These are phyloP conservation scores for Pichia sp. DNA, from an alignment of 1,139 yeast genomes.

Conservation along the genomic window DNA sequence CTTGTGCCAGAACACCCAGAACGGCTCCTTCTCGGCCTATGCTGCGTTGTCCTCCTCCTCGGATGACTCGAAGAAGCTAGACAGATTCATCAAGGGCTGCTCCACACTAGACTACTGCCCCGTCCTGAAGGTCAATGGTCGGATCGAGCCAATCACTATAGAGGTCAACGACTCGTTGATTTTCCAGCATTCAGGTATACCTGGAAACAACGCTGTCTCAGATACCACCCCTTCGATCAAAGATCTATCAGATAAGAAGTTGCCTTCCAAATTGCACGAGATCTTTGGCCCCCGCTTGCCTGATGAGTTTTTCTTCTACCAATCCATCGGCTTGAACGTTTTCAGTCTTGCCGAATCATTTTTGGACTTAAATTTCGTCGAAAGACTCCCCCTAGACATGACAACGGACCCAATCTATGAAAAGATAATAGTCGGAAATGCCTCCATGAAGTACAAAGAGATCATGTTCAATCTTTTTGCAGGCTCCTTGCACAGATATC, in stretches of 20 bases:
- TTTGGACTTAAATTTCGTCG: slow-evolving; percentile 57
- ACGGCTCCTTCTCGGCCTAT: background rate
- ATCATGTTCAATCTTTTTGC: slow-evolving; percentile 65
- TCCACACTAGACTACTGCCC: slow-evolving; percentile 60
- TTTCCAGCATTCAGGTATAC: slow-evolving; percentile 1
- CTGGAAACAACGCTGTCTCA: background rate
- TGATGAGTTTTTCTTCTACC: slow-evolving; percentile 78
- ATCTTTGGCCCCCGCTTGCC: slow-evolving; percentile 84
- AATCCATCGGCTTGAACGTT: slow-evolving; percentile 70
- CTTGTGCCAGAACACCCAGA: slow-evolving; percentile 1
- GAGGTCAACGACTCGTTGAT: slow-evolving; percentile 19
- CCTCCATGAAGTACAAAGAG: slow-evolving; percentile 49
- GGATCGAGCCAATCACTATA: slow-evolving; percentile 51
- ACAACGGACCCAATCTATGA: slow-evolving; percentile 55
- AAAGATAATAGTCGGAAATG: slow-evolving; percentile 44
- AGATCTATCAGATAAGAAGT: slow-evolving; percentile 19
- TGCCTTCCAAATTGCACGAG: slow-evolving; percentile 80
- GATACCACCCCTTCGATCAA: slow-evolving; percentile 9
- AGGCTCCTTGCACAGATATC: slow-evolving; percentile 75
- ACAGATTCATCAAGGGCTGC: slow-evolving; percentile 47
- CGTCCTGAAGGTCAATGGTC: slow-evolving; percentile 63
- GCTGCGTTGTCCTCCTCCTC: slow-evolving; percentile 1
- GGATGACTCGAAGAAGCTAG: slow-evolving; percentile 15
- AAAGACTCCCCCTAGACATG: slow-evolving; percentile 70
- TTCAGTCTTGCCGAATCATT: slow-evolving; percentile 64